phyloP scores from a whole-genome alignment of 1,284 basidiomycete genomes.

The Rhodotorula sp. region DNA sequence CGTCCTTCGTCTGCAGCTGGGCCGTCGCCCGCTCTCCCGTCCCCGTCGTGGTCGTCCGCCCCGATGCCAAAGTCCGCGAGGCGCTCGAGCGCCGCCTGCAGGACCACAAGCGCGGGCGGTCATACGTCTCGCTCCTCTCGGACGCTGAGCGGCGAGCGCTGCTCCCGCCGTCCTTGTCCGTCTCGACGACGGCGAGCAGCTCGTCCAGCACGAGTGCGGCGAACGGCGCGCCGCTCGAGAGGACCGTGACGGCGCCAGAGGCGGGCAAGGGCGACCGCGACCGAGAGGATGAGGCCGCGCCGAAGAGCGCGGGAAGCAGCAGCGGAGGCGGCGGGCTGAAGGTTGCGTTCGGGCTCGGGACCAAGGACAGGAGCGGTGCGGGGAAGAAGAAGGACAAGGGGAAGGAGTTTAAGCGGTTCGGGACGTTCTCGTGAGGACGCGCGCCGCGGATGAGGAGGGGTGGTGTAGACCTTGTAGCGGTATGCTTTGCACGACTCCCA shows the following conservation, averaged over 20 bases:
- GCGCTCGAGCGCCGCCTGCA: conserved; percentile 35
- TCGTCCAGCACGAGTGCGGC: not conserved
- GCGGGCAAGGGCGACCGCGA: not conserved
- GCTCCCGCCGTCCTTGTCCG: not conserved
- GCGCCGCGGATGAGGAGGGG: no score
- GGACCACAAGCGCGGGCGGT: conserved; percentile 33
- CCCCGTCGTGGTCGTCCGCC: conserved; percentile 81
- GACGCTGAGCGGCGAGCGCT: conserved; percentile 1
- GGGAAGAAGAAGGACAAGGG: conserved; percentile 37
- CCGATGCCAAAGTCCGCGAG: conserved; percentile 44
- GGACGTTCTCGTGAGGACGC: conserved; percentile 23
- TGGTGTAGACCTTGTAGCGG: not conserved
- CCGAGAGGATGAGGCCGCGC: not conserved
- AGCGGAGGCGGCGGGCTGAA: not conserved
- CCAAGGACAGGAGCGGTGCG: conserved; percentile 29
- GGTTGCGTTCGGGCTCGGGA: conserved; percentile 11
- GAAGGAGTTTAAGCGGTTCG: conserved; percentile 32
- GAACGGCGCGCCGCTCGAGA: conserved; percentile 19
- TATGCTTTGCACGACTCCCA: not conserved
- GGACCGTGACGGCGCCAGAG: conserved; percentile 29
- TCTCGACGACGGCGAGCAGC: not conserved
- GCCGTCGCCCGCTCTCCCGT: conserved; percentile 86
- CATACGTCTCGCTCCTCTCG: conserved; percentile 37
- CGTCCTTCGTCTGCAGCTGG: conserved; percentile 59
- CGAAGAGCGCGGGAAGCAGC: not conserved